Evolutionary conservation across 225 moss, liverwort and hornwort species (phyloP).

Genomic region (Physcomitrellopsis africana): DNA sequence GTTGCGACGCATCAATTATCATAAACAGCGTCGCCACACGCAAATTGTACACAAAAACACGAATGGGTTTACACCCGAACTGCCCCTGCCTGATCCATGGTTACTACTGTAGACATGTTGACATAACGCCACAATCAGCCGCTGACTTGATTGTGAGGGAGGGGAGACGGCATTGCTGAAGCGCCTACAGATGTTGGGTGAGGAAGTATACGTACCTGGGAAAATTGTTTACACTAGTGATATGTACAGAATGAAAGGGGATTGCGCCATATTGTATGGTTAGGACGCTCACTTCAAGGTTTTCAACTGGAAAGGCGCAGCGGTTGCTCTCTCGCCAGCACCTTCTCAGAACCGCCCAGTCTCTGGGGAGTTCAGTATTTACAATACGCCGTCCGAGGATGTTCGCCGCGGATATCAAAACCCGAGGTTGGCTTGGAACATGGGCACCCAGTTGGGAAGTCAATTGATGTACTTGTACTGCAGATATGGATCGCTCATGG

Average conservation of each 20-base stretch:
- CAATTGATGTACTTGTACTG: conserved; percentile 43
- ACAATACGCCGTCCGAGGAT: conserved; percentile 37
- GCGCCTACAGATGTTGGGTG: conserved; percentile 6
- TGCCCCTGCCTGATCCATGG: too few species aligned
- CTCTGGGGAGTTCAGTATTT: conserved; percentile 34
- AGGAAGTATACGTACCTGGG: conserved; percentile 1
- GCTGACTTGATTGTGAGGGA: too few species aligned
- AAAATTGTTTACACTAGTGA: conserved; percentile 34
- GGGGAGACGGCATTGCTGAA: neutral
- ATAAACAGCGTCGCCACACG: too few species aligned
- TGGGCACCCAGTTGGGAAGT: conserved; percentile 4
- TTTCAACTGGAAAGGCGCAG: conserved; percentile 23
- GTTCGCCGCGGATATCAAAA: conserved; percentile 26
- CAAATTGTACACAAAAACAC: too few species aligned
- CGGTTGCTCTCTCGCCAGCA: conserved; percentile 22
- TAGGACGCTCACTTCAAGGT: conserved; percentile 25
- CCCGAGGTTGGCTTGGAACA: conserved; percentile 10
- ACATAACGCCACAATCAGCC: too few species aligned
- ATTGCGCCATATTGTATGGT: conserved; percentile 16
- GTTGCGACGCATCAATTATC: too few species aligned
- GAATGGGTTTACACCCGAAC: too few species aligned
- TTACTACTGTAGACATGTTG: too few species aligned
- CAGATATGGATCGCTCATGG: conserved; percentile 26
- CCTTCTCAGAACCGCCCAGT: conserved; percentile 41
- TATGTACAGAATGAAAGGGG: conserved; percentile 29